Evolutionary conservation across 495 filamentous ascomycete genomes (phyloP).

Genomic region (Hyaloscypha variabilis): DNA sequence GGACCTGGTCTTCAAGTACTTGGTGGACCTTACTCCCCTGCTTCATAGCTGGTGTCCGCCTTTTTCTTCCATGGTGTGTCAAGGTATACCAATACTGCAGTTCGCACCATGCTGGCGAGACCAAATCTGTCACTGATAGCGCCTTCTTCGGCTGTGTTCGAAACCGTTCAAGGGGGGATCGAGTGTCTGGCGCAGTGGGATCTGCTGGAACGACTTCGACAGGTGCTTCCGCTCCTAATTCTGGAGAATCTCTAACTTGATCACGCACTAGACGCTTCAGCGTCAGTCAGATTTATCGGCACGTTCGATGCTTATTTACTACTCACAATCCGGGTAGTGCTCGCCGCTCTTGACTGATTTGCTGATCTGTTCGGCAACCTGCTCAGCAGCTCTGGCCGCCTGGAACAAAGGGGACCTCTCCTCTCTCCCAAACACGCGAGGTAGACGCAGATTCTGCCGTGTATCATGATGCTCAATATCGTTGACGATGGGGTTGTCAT

Average conservation of each 20-base stretch:
- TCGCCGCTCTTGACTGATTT: constrained; percentile 30
- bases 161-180: constrained; percentile 66
- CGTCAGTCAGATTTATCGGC: constrained; percentile 54
- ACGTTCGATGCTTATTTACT: constrained; percentile 26
- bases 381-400: constrained; percentile 37
- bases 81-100: constrained; percentile 90
- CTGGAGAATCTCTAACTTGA: constrained; percentile 13
- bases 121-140: constrained; percentile 87
- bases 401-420: constrained; percentile 40
- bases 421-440: constrained; percentile 47
- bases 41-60: constrained; percentile 79
- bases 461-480: constrained; percentile 40
- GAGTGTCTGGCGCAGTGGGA: constrained; percentile 29
- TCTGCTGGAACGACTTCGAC: constrained; percentile 8
- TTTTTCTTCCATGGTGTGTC: constrained; percentile 70
- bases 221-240: background rate
- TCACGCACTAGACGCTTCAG: constrained; percentile 69
- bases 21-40: constrained; percentile 77
- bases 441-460: constrained; percentile 38
- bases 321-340: constrained; percentile 52
- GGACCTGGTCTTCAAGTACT: constrained; percentile 81
- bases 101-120: constrained; percentile 93
- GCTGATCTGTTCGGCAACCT: constrained; percentile 27
- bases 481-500: constrained; percentile 32
- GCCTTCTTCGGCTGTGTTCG: constrained; percentile 74